Percentiles rank a stretch among this genome's conserved stretches.
Evolutionary conservation across 805 yeast species (phyloP).

Genomic region (Starmerella ratchasimensis): DNA sequence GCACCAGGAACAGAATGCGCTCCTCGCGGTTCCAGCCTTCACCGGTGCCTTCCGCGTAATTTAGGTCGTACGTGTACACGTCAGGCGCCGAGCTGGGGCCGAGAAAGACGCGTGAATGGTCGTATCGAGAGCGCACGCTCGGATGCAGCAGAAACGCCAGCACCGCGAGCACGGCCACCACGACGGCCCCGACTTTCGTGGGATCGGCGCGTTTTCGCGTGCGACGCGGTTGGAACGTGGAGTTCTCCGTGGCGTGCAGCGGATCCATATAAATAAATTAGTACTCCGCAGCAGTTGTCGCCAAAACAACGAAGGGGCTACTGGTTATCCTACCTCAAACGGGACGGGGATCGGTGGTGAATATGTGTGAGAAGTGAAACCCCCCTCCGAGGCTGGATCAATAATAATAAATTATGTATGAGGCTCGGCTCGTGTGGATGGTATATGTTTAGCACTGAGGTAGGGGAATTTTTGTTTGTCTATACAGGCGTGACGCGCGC

Average conservation of each 20-base stretch:
- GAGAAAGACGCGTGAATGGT: conserved; percentile 9
- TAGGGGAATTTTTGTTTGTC: no score
- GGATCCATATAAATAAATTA: neutral
- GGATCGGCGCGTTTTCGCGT: neutral
- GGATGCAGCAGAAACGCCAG: conserved; percentile 12
- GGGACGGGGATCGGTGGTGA: no score
- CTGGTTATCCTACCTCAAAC: no score
- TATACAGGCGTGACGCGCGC: no score
- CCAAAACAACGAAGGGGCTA: neutral
- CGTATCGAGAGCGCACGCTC: conserved; percentile 5
- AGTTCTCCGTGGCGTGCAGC: conserved; percentile 1
- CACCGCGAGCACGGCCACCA: conserved; percentile 7
- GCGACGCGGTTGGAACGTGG: conserved; percentile 4
- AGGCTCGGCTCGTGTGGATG: no score
- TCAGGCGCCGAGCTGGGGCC: conserved; percentile 16
- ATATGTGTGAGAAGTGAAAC: no score
- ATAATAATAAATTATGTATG: no score
- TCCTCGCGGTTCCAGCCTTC: conserved; percentile 73
- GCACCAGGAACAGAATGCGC: conserved; percentile 72
- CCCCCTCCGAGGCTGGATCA: no score
- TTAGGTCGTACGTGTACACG: conserved; percentile 63
- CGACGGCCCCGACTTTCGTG: conserved; percentile 1
- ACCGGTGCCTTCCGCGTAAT: conserved; percentile 46
- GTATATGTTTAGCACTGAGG: no score
- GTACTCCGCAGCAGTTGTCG: neutral